These are phyloP conservation scores for Chlamydomonas eustigma DNA, from an alignment of 139 green algal genomes.

Conservation along the genomic window DNA sequence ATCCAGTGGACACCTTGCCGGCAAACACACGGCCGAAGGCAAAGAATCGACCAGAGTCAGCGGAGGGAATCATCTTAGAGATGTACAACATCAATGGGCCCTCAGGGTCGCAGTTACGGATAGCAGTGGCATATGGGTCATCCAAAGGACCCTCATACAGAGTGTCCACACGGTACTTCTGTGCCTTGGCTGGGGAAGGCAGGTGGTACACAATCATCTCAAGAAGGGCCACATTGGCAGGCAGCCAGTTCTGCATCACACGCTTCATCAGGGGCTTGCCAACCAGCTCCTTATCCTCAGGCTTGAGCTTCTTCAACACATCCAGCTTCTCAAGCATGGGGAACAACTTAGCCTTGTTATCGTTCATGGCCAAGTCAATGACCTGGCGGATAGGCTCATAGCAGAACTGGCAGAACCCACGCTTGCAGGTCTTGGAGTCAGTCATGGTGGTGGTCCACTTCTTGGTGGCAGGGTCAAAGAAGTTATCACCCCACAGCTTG, in stretches of 20 bases:
- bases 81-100: slow-evolving; percentile 99
- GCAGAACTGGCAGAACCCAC: slow-evolving; percentile 97
- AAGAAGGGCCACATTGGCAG: slow-evolving; percentile 87
- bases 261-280: slow-evolving; percentile 94
- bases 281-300: slow-evolving; percentile 88
- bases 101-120: slow-evolving; percentile 92
- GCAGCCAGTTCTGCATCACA: slow-evolving; percentile 91
- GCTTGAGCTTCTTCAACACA: slow-evolving; percentile 76
- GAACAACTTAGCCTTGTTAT: slow-evolving; percentile 95
- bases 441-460: slow-evolving; percentile 50
- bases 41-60: slow-evolving; percentile 98
- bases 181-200: slow-evolving; percentile 75
- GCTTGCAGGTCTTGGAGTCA: slow-evolving; percentile 81
- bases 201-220: slow-evolving; percentile 99
- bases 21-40: slow-evolving; percentile 98
- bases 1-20: slow-evolving; percentile 83
- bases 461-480: slow-evolving; percentile 81
- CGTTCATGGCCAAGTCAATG: slow-evolving; percentile 93
- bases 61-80: slow-evolving; percentile 98
- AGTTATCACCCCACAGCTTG: slow-evolving; percentile 80
- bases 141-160: slow-evolving; percentile 98
- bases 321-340: slow-evolving; percentile 90
- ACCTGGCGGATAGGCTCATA: slow-evolving; percentile 95
- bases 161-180: slow-evolving; percentile 96
- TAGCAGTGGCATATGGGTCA: slow-evolving; percentile 87